Evolutionary conservation across 345 rosid genomes (phyloP).

Genomic region (Lumnitzera racemosa): DNA sequence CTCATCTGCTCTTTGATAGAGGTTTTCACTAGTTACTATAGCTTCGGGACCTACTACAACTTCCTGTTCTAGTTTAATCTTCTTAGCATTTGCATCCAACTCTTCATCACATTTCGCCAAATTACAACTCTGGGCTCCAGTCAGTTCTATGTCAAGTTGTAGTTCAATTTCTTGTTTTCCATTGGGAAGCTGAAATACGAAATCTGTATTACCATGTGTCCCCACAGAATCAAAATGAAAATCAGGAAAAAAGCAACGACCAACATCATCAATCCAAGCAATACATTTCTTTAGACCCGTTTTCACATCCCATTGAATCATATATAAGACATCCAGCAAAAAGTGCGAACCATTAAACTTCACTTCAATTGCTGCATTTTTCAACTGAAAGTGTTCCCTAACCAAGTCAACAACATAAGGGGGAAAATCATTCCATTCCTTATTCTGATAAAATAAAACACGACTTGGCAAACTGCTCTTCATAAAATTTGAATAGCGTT

Average conservation of each 20-base stretch:
- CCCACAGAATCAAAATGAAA: slow-evolving; percentile 14
- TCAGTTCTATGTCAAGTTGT: slow-evolving; percentile 69
- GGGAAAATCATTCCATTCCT: slow-evolving; percentile 36
- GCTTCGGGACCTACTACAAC: slow-evolving; percentile 7
- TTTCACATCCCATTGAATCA: slow-evolving; percentile 22
- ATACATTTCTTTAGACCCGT: slow-evolving; percentile 23
- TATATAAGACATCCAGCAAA: slow-evolving; percentile 31
- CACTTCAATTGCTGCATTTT: slow-evolving; percentile 26
- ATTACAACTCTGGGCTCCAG: slow-evolving; percentile 35
- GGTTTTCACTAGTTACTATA: not conserved
- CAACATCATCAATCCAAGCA: slow-evolving; percentile 48
- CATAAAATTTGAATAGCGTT: slow-evolving; percentile 24
- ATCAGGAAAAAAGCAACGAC: slow-evolving; percentile 32
- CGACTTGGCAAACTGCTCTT: slow-evolving; percentile 31
- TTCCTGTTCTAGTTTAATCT: slow-evolving; percentile 28
- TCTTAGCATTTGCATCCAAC: slow-evolving; percentile 40
- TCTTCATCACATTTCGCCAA: slow-evolving; percentile 64
- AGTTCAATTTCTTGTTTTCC: slow-evolving; percentile 60
- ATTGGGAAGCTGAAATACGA: slow-evolving; percentile 9
- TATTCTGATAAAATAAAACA: slow-evolving; percentile 27
- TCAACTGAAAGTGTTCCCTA: slow-evolving; percentile 21
- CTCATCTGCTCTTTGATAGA: not conserved
- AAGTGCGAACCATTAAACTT: slow-evolving; percentile 19
- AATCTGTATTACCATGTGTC: not conserved
- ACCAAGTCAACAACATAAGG: slow-evolving; percentile 17